Conservation (phyloP, 2,329 filamentous ascomycete genomes). For the Nannizzia gypsea region DNA sequence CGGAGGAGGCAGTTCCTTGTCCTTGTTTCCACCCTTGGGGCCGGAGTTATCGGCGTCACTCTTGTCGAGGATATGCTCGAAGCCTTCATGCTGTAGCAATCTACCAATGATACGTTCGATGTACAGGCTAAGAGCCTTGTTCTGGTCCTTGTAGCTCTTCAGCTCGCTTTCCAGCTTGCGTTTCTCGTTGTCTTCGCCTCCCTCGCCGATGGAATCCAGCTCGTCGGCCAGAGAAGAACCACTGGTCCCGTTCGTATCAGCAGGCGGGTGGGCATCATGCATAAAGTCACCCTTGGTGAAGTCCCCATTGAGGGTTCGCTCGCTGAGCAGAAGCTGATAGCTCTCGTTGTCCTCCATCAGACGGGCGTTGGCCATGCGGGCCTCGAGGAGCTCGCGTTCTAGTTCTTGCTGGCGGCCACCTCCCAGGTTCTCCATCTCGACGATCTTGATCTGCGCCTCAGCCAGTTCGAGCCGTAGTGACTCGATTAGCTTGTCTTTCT, state of each 20-base stretch:
- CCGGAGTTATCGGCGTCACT: conserved; percentile 42
- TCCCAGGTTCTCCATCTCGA: conserved; percentile 86
- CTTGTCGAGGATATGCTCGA: conserved; percentile 83
- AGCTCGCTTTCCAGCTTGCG: conserved; percentile 66
- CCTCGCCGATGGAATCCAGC: conserved; percentile 57
- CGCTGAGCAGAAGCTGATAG: conserved; percentile 86
- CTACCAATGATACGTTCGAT: conserved; percentile 99
- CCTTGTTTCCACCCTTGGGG: conserved; percentile 24
- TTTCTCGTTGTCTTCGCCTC: conserved; percentile 47
- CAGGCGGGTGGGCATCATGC: conserved; percentile 40
- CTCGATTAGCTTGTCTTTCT: conserved; percentile 96
- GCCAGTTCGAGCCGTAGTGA: conserved; percentile 82
- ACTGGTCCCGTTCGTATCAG: conserved; percentile 25
- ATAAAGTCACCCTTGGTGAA: conserved; percentile 74
- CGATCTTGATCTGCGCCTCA: conserved; percentile 87
- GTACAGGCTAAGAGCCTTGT: conserved; percentile 93
- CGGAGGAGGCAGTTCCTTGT: conserved; percentile 78
- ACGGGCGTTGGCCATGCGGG: conserved; percentile 87
- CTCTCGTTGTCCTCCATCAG: conserved; percentile 98
- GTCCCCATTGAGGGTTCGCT: conserved; percentile 91
- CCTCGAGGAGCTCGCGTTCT: conserved; percentile 81
- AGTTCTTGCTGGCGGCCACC: conserved; percentile 78
- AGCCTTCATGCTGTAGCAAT: conserved; percentile 84
- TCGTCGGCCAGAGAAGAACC: conserved; percentile 71
- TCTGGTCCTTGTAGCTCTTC: conserved; percentile 74